phyloP scores from a whole-genome alignment of 306 rosid species.

The Amphicarpaea edgeworthii region DNA sequence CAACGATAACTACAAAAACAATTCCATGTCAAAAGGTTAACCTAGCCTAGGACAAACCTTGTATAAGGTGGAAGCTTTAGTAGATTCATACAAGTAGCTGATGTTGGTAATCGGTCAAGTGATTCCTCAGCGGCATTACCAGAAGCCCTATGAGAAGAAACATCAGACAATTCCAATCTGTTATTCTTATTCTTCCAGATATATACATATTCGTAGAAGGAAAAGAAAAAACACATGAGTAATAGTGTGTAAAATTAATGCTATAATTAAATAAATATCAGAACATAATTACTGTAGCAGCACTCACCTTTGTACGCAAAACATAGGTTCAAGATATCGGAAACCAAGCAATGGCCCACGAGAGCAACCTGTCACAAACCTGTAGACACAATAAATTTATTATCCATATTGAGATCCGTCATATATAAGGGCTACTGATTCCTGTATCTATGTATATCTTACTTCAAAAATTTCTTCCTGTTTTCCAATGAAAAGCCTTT shows the following conservation, averaged over 20 bases:
- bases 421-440: slow-evolving; percentile 21
- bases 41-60: slow-evolving; percentile 67
- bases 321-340: slow-evolving; percentile 82
- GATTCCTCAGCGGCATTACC: slow-evolving; percentile 90
- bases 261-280: background rate
- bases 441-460: slow-evolving; percentile 48
- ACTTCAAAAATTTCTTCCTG: slow-evolving; percentile 94
- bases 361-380: slow-evolving; percentile 99
- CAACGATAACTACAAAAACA: background rate
- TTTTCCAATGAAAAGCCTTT: slow-evolving; percentile 89
- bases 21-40: slow-evolving; percentile 35
- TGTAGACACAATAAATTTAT: slow-evolving; percentile 45
- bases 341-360: slow-evolving; percentile 98
- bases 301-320: slow-evolving; percentile 94
- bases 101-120: slow-evolving; percentile 91
- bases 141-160: slow-evolving; percentile 63
- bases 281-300: slow-evolving; percentile 5
- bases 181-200: slow-evolving; percentile 17
- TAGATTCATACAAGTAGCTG: slow-evolving; percentile 99
- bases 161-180: slow-evolving; percentile 37
- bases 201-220: background rate
- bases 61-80: slow-evolving; percentile 97
- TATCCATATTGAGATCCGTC: slow-evolving; percentile 25
- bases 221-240: background rate
- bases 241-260: slow-evolving; percentile 2